Conservation (phyloP, 345 rosid species). For the Citrus reticulata region DNA sequence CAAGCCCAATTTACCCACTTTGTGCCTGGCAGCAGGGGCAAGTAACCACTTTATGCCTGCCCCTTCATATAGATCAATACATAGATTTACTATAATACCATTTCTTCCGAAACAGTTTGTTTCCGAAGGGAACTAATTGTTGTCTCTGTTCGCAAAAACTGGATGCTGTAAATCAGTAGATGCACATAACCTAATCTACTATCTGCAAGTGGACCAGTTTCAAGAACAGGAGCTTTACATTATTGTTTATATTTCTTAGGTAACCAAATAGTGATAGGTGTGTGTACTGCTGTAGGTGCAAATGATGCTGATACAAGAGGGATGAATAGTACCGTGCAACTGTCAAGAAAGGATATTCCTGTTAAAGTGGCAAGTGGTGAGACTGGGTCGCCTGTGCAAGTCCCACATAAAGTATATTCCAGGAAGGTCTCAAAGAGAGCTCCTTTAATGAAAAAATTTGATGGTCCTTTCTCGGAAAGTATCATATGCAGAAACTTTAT, state of each 20-base stretch:
- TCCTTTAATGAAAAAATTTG: constrained; percentile 15
- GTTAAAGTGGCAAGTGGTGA: constrained; percentile 15
- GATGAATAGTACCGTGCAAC: constrained; percentile 9
- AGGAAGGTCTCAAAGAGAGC: constrained; percentile 38
- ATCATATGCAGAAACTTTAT: constrained; percentile 30
- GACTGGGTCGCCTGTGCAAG: constrained; percentile 19
- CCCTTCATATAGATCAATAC: neutral
- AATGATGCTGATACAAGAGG: constrained; percentile 10
- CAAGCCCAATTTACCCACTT: neutral
- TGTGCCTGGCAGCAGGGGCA: neutral
- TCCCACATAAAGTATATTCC: constrained; percentile 41
- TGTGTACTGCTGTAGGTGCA: constrained; percentile 14
- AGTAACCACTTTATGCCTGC: neutral
- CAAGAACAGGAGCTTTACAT: neutral
- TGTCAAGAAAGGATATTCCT: constrained; percentile 12
- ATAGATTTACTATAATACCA: neutral
- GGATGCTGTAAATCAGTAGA: constrained; percentile 2
- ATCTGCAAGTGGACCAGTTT: neutral
- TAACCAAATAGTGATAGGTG: neutral
- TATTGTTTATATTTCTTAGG: neutral
- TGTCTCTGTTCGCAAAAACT: neutral
- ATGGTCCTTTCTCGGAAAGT: constrained; percentile 47
- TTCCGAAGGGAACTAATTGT: neutral
- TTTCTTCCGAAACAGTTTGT: neutral
- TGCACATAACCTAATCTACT: neutral